Conservation (phyloP, 164 flowering plant species). For the Annona squamosa region DNA sequence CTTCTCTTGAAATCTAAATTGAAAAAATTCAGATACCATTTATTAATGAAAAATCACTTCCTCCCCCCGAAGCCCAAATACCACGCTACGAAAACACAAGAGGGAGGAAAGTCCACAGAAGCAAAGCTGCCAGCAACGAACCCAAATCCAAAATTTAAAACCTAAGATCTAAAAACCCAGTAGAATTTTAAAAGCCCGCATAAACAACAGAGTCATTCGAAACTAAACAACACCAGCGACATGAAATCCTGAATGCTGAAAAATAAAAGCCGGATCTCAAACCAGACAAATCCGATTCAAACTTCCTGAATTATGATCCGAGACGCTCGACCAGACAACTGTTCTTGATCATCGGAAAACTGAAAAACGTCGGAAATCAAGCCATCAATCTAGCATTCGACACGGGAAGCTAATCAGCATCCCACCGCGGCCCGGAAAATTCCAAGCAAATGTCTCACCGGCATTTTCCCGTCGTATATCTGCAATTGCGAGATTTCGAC, state of each 20-base stretch:
- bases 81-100: no score
- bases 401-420: not conserved
- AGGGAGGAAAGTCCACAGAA: no score
- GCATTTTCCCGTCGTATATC: not conserved
- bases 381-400: conserved; percentile 5
- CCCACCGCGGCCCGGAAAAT: not conserved
- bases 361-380: not conserved
- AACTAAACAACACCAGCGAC: not conserved
- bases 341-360: not conserved
- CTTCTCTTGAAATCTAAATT: not conserved
- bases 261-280: not conserved
- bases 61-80: no score
- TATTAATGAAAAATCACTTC: no score
- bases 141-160: not conserved
- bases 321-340: no score
- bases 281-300: no score
- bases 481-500: no score
- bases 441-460: not conserved
- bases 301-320: no score
- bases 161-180: not conserved
- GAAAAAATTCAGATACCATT: not conserved
- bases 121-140: no score
- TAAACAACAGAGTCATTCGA: no score
- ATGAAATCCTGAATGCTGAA: not conserved
- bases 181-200: not conserved